Evolutionary conservation across 495 filamentous ascomycete species (phyloP), one percentile per base, ranked within the genome.

Genomic region (Astrocystis sublimbata): DNA sequence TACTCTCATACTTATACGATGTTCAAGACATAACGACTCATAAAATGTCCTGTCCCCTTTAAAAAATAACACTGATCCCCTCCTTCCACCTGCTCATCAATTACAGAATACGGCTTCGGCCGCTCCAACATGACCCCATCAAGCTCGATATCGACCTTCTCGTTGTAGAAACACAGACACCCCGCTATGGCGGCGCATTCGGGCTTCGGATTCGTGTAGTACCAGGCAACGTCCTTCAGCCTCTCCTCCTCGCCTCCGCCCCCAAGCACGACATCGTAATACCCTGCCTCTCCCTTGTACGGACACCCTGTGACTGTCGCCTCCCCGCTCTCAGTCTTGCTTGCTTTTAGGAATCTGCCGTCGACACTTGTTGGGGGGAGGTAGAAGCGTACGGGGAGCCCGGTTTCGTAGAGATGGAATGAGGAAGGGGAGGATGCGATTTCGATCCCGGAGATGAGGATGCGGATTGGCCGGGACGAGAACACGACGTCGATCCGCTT

Each of bases 231-330:
- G 65, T 86, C 82, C 60, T 76, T 71, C 35, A 77, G 62, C 51
- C 64, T 62, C 26, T 30, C 46, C 58, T 75, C 73, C 24, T 58
- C 42, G 52, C 66, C 28, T n/a, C 17, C 23, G 19, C 36, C n/a
- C 49, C 3, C 56, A 6, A 75, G n/a, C 21, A 65, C 59, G 1
- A 75, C 45, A 30, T 72, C 45, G 52, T 73, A 76, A 60, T 84
- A 87, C 57, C 79, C 76, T 19, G 85, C 84, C 47, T 77, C 65
- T 7, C 85, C 84, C 68, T 88, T 86, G 61, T 86, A 86, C 30
- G 84, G 84, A 70, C 83, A 85, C 15, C 67, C 64, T 3, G 81
- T 79, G 31, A 67, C n/a, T n/a, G n/a, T n/a, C n/a, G n/a, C n/a
- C n/a, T n/a, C n/a, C n/a, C n/a, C n/a, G n/a, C n/a, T n/a, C n/a